These are phyloP conservation scores for Pseudophaeomoniella oleicola DNA, from an alignment of 2,329 filamentous ascomycete genomes.

Conservation along the genomic window DNA sequence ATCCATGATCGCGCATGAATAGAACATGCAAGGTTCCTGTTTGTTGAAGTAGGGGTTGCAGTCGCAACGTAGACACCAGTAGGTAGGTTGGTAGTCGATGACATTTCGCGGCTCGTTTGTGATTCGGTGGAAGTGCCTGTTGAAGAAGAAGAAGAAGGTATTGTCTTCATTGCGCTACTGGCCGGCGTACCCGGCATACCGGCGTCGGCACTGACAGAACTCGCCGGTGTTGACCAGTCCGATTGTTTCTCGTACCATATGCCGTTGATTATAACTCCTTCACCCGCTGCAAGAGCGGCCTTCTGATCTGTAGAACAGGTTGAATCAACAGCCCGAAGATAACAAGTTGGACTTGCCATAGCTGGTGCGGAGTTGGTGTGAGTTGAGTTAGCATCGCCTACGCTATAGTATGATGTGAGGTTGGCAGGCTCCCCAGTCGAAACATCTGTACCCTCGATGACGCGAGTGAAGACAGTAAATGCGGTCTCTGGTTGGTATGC, in stretches of 20 bases:
- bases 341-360: constrained; percentile 42
- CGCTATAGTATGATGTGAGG: constrained; percentile 38
- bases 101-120: constrained; percentile 6
- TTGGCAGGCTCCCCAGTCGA: constrained; percentile 35
- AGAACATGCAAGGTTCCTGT: too few species aligned
- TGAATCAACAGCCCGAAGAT: constrained; percentile 34
- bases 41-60: constrained; percentile 7
- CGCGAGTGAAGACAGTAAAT: constrained; percentile 37
- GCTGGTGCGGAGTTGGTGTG: constrained; percentile 38
- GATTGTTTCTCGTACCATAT: constrained; percentile 32
- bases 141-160: constrained; percentile 1
- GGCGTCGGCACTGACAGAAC: constrained; percentile 9
- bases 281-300: constrained; percentile 29
- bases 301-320: constrained; percentile 41
- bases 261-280: constrained; percentile 47
- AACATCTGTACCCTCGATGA: constrained; percentile 34
- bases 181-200: constrained; percentile 15
- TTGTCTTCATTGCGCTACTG: constrained; percentile 7
- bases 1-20: too few species aligned
- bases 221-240: constrained; percentile 20
- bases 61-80: constrained; percentile 14
- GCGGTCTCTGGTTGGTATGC: constrained; percentile 38
- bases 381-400: constrained; percentile 43
- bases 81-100: constrained; percentile 4
- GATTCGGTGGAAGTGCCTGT: constrained; percentile 11